These are phyloP conservation scores for Balamuthia mandrillaris DNA, from an alignment of 208 protist genomes.

Conservation along the genomic window DNA sequence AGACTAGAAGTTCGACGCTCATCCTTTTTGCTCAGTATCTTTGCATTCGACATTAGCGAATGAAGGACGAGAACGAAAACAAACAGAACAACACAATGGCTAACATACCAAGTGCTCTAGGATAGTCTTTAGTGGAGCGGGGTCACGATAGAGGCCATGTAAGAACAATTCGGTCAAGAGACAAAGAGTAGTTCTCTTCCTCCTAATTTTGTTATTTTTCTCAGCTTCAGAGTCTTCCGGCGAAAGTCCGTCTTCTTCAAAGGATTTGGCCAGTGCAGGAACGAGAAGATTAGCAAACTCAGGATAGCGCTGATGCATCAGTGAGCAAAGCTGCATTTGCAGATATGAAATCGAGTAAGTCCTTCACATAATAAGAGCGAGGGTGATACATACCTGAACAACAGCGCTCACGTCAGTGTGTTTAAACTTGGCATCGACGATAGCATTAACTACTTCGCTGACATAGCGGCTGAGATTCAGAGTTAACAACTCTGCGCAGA, in stretches of 20 bases:
- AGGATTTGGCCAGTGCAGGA: slow-evolving; percentile 41
- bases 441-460: slow-evolving; percentile 55
- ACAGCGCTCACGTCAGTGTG: slow-evolving; percentile 39
- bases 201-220: slow-evolving; percentile 44
- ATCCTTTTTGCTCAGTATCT: neutral
- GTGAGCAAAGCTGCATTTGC: slow-evolving; percentile 54
- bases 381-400: slow-evolving; percentile 26
- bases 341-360: neutral
- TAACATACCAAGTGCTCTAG: slow-evolving; percentile 30
- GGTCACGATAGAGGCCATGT: slow-evolving; percentile 44
- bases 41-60: too few relatives aligned
- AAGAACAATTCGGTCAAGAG: slow-evolving; percentile 52
- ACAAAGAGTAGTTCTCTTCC: slow-evolving; percentile 45
- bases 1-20: neutral
- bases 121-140: slow-evolving; percentile 20
- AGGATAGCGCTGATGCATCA: slow-evolving; percentile 65
- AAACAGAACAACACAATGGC: neutral
- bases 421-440: slow-evolving; percentile 53
- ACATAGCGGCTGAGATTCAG: slow-evolving; percentile 69
- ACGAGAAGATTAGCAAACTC: slow-evolving; percentile 46
- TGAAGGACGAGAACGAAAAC: neutral
- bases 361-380: neutral
- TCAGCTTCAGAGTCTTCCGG: slow-evolving; percentile 38
- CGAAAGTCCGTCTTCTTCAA: too few relatives aligned
- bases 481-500: slow-evolving; percentile 49